Conservation (phyloP, 208 protist species). For the Acanthamoeba castellanii region DNA sequence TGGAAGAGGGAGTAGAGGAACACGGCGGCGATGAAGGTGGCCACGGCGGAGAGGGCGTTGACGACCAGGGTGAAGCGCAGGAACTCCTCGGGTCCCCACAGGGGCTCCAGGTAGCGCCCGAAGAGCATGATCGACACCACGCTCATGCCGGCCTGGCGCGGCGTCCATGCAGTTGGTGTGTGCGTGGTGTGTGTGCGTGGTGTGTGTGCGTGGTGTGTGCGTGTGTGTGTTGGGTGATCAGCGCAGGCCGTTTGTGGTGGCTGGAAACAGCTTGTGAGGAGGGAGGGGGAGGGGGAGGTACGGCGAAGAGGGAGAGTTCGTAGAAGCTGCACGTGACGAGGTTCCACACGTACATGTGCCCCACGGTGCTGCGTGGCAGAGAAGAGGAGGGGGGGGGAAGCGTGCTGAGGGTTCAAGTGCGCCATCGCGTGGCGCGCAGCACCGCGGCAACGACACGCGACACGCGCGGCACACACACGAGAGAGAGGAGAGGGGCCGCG, state of each 20-base stretch:
- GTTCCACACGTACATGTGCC: slow-evolving; percentile 29
- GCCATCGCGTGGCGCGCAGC: too few relatives aligned
- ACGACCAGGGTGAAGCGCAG: neutral
- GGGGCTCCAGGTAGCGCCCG: slow-evolving; percentile 14
- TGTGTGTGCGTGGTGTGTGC: too few relatives aligned
- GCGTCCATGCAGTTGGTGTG: too few relatives aligned
- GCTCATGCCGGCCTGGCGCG: neutral
- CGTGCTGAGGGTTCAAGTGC: neutral
- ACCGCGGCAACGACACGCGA: too few relatives aligned
- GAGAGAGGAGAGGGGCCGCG: neutral
- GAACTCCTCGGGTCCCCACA: slow-evolving; percentile 31
- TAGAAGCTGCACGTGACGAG: slow-evolving; percentile 16
- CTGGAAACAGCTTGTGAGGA: too few relatives aligned
- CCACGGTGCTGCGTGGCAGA: neutral
- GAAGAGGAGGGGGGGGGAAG: neutral
- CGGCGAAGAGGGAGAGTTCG: neutral
- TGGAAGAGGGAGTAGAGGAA: neutral
- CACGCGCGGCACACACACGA: neutral
- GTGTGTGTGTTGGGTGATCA: too few relatives aligned
- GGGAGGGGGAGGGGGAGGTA: neutral
- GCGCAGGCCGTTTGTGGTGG: too few relatives aligned
- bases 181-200: neutral
- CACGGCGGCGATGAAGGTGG: neutral
- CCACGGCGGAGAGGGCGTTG: neutral
- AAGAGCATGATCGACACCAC: slow-evolving; percentile 16